Evolutionary conservation across 176 grass and related monocot species (phyloP), one percentile per base, ranked within the genome.

Genomic region (Oryza rufipogon): DNA sequence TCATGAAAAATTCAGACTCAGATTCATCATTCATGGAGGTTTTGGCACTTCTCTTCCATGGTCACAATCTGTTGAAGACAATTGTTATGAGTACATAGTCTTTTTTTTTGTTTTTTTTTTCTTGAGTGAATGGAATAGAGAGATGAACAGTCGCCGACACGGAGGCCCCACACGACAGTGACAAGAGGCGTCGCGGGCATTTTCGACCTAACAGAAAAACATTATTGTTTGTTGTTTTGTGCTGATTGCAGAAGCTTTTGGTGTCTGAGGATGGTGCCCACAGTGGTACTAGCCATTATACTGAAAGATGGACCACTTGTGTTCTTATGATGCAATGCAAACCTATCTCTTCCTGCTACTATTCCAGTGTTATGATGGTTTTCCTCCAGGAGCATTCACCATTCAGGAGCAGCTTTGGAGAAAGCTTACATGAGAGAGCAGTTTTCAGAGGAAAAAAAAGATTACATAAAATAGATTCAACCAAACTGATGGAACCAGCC

Each of bases 221-320:
- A 64, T 17, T 45, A 16, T 14, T 26, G 68, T 13, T 26, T 73
- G 56, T 41, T 64, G 68, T 17, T 70, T 58, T 71, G 48, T 23
- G 32, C 32, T 58, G 39, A 79, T 69, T 36, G 69, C 39, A 34
- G 17, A 58, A 54, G 47, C 22, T 17, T 17, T 51, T 51, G 20
- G 2, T 68, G 45, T 42, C 47, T 66, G 63, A 68, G 63, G 13
- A 68, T 22, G 64, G 72, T 68, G 14, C 2, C 30, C 10, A 48
- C 20, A 54, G 7, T 39, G 20, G 41, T 22, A 11, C 58, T 63
- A 63, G n/a, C 58, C 7, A 11, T 63, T 63, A 63, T 63, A 63
- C 11, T 63, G 54, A 22, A 51, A 32, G 47, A 63, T 71, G 80
- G 79, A 49, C 86, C 72, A 51, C 86, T 10, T 64, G 12, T 76